A percentile compares a stretch with the other conserved stretches of the same genome.
Conservation (phyloP, 441 rosid species). For the Erodium texanum region DNA sequence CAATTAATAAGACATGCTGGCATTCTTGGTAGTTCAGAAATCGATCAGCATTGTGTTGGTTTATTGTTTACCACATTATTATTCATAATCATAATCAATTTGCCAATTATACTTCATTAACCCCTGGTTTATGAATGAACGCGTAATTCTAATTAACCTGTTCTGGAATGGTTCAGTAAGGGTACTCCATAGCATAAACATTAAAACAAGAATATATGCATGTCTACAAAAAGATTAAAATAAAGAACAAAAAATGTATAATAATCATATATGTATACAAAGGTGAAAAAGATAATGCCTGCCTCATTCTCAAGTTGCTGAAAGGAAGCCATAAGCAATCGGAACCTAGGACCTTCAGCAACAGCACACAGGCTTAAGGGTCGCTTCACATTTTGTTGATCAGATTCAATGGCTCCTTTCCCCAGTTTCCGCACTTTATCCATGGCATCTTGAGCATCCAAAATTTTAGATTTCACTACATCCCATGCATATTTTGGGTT, state of each 20-base stretch:
- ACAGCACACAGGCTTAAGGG: conserved; percentile 61
- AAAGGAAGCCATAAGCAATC: conserved; percentile 67
- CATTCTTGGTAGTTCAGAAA: no score
- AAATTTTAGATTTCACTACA: conserved; percentile 53
- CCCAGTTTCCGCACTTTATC: conserved; percentile 34
- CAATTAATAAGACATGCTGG: no score
- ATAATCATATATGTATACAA: conserved; percentile 6
- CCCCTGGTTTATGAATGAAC: no score
- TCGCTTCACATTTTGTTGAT: conserved; percentile 33
- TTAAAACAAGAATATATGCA: not conserved
- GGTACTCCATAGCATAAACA: not conserved
- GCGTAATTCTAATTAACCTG: no score
- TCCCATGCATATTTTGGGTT: conserved; percentile 46
- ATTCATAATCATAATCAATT: no score
- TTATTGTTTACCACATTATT: no score
- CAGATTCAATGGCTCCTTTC: conserved; percentile 36
- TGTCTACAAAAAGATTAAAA: not conserved
- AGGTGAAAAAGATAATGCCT: conserved; percentile 31
- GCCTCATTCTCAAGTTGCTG: conserved; percentile 73
- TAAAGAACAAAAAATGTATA: not conserved
- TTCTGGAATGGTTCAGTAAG: not conserved
- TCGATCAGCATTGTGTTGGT: no score
- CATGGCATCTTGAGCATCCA: conserved; percentile 50
- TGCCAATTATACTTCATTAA: no score
- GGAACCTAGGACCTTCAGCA: conserved; percentile 56